Conservation (phyloP, 768 basidiomycete genomes). For the Lactarius indigo region DNA sequence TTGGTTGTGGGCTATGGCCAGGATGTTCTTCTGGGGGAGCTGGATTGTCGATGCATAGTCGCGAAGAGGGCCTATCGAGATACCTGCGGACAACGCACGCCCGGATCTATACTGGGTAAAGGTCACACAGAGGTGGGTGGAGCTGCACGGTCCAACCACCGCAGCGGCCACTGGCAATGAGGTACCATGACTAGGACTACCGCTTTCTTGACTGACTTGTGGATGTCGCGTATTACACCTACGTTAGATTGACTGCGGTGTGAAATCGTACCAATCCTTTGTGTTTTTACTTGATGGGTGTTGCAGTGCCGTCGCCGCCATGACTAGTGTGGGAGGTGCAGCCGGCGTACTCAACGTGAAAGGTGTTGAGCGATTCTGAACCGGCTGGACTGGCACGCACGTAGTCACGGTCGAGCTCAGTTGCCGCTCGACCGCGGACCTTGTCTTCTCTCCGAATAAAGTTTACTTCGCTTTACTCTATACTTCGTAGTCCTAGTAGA, state of each 20-base stretch:
- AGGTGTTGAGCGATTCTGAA: no score
- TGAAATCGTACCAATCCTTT: not conserved
- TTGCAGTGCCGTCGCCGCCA: not conserved
- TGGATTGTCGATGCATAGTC: slow-evolving; percentile 23
- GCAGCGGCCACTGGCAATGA: no score
- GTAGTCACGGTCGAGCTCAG: no score
- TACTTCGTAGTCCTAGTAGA: no score
- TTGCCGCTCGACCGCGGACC: no score
- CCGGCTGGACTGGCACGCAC: no score
- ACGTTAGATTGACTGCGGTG: not conserved
- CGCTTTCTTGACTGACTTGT: not conserved
- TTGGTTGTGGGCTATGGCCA: slow-evolving; percentile 21
- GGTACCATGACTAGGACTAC: no score
- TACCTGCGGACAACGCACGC: slow-evolving; percentile 10
- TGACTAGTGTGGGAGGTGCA: not conserved
- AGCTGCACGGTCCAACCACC: slow-evolving; percentile 19
- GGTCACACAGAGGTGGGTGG: slow-evolving; percentile 22
- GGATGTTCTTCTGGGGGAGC: slow-evolving; percentile 20
- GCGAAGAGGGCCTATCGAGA: slow-evolving; percentile 23
- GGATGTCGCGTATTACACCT: not conserved
- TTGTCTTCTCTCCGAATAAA: no score
- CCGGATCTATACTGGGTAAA: slow-evolving; percentile 23
- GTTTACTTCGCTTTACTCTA: no score
- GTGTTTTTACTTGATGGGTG: not conserved
- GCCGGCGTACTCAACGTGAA: no score